Percentiles rank a stretch among this genome's conserved stretches.
Conservation (phyloP, 306 rosid genomes). For the Pterocarpus macrocarpus region DNA sequence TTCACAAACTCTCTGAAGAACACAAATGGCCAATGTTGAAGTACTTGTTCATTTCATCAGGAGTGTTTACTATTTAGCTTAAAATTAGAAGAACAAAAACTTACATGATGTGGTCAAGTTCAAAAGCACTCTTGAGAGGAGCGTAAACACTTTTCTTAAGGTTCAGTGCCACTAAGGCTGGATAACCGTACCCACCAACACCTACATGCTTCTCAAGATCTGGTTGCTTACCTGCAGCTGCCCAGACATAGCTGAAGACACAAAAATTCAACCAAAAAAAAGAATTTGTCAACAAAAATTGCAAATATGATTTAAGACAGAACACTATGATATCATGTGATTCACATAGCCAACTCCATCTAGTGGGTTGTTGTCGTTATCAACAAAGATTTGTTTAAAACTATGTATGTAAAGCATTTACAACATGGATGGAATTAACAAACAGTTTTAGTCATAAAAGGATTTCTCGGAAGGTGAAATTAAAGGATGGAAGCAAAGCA, state of each 20-base stretch:
- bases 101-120: conserved; percentile 85
- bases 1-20: conserved; percentile 81
- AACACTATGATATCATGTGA: too few relatives aligned
- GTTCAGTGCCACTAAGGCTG: conserved; percentile 94
- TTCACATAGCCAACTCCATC: too few relatives aligned
- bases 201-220: conserved; percentile 91
- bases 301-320: too few relatives aligned
- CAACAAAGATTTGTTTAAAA: not conserved
- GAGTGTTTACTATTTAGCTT: conserved; percentile 24
- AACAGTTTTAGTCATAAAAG: not conserved
- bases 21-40: conserved; percentile 27
- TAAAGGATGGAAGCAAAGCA: conserved; percentile 6
- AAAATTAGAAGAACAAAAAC: conserved; percentile 38
- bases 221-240: conserved; percentile 90
- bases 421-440: conserved; percentile 15
- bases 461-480: not conserved
- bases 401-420: conserved; percentile 15
- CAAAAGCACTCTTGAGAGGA: conserved; percentile 97
- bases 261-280: not conserved
- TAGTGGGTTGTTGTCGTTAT: too few relatives aligned
- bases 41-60: conserved; percentile 16
- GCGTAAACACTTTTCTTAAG: conserved; percentile 89
- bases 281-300: not conserved
- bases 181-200: conserved; percentile 99
- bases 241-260: conserved; percentile 82